These are phyloP conservation scores for Suillus brevipes DNA, from an alignment of 768 basidiomycete genomes.

Conservation along the genomic window DNA sequence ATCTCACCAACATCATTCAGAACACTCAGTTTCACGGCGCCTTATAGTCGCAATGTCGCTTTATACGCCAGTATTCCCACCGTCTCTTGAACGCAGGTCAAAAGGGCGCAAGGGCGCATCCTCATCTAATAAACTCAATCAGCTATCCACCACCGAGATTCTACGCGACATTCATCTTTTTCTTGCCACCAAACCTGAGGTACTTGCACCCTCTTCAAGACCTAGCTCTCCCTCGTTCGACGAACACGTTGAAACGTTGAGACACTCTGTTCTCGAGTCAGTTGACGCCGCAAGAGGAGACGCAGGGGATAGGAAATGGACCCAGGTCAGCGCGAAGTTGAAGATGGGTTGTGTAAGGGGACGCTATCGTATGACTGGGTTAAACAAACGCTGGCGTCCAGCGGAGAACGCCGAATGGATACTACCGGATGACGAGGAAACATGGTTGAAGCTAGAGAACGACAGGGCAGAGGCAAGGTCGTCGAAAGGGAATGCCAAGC, in stretches of 20 bases:
- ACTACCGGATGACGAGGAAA: conserved; percentile 48
- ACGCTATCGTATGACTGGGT: conserved; percentile 27
- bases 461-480: conserved; percentile 23
- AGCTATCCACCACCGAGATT: conserved; percentile 23
- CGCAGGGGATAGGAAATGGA: conserved; percentile 49
- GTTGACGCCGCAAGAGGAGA: conserved; percentile 38
- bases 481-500: conserved; percentile 18
- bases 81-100: conserved; percentile 15
- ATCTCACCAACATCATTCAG: background rate
- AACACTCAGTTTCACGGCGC: background rate
- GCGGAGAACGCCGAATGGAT: conserved; percentile 32
- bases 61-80: conserved; percentile 36
- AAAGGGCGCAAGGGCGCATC: conserved; percentile 11
- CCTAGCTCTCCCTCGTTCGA: conserved; percentile 33
- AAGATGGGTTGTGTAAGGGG: conserved; percentile 43
- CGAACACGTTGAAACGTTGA: conserved; percentile 31
- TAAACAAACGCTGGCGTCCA: conserved; percentile 20
- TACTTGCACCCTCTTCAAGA: conserved; percentile 36
- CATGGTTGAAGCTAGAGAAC: conserved; percentile 50
- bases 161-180: conserved; percentile 34
- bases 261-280: conserved; percentile 36
- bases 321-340: conserved; percentile 39
- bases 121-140: conserved; percentile 1
- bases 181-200: conserved; percentile 32
- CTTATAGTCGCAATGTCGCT: conserved; percentile 27